These are phyloP conservation scores for Corylus heterophylla DNA, from an alignment of 306 rosid species.

Conservation along the genomic window DNA sequence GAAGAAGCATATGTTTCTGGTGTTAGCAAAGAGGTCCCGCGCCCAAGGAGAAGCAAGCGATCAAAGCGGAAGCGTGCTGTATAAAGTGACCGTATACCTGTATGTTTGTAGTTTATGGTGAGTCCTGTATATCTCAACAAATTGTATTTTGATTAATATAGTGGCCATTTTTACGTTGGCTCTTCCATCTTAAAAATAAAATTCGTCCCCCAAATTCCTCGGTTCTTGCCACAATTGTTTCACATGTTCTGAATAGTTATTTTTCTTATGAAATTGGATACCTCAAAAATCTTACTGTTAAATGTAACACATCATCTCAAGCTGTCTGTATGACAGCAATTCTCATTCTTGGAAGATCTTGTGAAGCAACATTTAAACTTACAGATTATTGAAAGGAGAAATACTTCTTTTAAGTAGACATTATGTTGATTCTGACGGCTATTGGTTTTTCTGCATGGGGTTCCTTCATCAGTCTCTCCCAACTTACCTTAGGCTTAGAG, in stretches of 20 bases:
- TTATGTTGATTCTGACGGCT: neutral
- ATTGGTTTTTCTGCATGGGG: neutral
- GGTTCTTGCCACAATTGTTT: slow-evolving; percentile 16
- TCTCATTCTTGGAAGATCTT: neutral
- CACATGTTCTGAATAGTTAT: neutral
- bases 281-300: neutral
- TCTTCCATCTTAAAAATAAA: slow-evolving; percentile 51
- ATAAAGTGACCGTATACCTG: slow-evolving; percentile 41
- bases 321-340: neutral
- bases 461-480: neutral
- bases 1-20: slow-evolving; percentile 70
- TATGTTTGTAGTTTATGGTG: slow-evolving; percentile 63
- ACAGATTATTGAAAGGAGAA: neutral
- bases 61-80: slow-evolving; percentile 89
- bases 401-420: neutral
- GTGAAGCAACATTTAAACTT: neutral
- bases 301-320: neutral
- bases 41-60: slow-evolving; percentile 91
- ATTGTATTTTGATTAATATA: slow-evolving; percentile 35
- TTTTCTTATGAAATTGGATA: neutral
- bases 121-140: slow-evolving; percentile 62
- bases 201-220: slow-evolving; percentile 22
- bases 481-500: neutral
- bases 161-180: slow-evolving; percentile 50
- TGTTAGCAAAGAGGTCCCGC: slow-evolving; percentile 54